phyloP scores from a whole-genome alignment of 805 yeast species.

The Pichia heedii region DNA sequence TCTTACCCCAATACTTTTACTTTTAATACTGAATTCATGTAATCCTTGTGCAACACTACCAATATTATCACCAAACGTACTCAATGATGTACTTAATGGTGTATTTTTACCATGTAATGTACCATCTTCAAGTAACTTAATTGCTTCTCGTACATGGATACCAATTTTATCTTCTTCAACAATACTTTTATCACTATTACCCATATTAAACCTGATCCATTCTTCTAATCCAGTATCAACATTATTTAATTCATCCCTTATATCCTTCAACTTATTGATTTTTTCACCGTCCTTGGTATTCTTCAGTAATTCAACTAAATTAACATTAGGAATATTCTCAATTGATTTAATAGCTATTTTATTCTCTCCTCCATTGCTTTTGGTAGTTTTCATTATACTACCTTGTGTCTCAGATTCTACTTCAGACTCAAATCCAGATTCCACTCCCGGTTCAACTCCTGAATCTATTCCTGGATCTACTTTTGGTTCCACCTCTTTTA shows the following conservation, averaged over 20 bases:
- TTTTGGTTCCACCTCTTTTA: too few relatives aligned
- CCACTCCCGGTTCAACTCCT: too few relatives aligned
- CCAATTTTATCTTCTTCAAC: conserved; percentile 28
- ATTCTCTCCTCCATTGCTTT: background rate
- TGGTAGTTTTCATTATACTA: too few relatives aligned
- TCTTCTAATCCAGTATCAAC: conserved; percentile 50
- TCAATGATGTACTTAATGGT: background rate
- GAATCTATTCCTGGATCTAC: too few relatives aligned
- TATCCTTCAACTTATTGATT: conserved; percentile 33
- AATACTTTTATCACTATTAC: conserved; percentile 2
- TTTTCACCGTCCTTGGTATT: conserved; percentile 25
- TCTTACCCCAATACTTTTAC: conserved; percentile 12
- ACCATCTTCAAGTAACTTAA: background rate
- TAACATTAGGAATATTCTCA: conserved; percentile 4
- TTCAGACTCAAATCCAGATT: too few relatives aligned
- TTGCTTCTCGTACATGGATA: conserved; percentile 42
- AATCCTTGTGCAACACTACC: conserved; percentile 6
- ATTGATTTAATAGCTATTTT: background rate
- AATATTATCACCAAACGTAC: conserved; percentile 4
- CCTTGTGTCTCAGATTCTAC: too few relatives aligned
- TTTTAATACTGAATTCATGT: conserved; percentile 1
- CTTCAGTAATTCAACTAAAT: background rate
- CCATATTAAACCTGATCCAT: conserved; percentile 7
- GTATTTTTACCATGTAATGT: background rate
- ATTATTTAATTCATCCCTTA: conserved; percentile 32